Conservation (phyloP, 805 yeast species). For the Middelhovenomyces tepae region DNA sequence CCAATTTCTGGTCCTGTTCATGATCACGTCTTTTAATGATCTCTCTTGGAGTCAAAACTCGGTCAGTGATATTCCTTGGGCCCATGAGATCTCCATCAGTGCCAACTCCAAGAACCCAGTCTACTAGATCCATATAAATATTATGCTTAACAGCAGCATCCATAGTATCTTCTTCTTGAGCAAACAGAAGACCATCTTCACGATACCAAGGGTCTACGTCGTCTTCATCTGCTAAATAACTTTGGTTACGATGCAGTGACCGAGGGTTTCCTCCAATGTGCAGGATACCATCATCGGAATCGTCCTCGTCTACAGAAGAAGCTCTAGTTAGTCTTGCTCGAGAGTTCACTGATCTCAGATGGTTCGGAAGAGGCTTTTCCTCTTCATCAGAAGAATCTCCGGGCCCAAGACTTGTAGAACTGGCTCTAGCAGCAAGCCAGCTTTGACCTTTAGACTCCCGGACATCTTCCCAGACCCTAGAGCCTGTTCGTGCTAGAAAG, state of each 20-base stretch:
- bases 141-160: slow-evolving; percentile 9
- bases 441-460: slow-evolving; percentile 18
- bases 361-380: too few species aligned
- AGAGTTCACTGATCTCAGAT: too few species aligned
- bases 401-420: slow-evolving; percentile 12
- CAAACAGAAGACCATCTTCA: too few species aligned
- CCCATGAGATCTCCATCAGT: slow-evolving; percentile 8
- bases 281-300: slow-evolving; percentile 11
- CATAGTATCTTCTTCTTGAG: slow-evolving; percentile 7
- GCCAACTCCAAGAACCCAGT: slow-evolving; percentile 18
- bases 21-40: slow-evolving; percentile 10
- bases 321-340: too few species aligned
- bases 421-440: slow-evolving; percentile 14
- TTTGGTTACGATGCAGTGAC: slow-evolving; percentile 6
- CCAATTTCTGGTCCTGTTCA: slow-evolving; percentile 6
- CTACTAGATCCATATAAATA: slow-evolving; percentile 12
- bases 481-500: slow-evolving; percentile 24
- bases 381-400: too few species aligned
- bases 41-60: slow-evolving; percentile 8
- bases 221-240: slow-evolving; percentile 3
- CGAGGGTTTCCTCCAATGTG: slow-evolving; percentile 8
- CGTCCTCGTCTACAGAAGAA: slow-evolving; percentile 2
- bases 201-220: too few species aligned
- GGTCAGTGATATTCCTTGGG: slow-evolving; percentile 10
- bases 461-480: slow-evolving; percentile 20